Percentiles rank a stretch among this genome's conserved stretches.
Conservation (phyloP, 106 monocot genomes). For the Allium cepa region DNA sequence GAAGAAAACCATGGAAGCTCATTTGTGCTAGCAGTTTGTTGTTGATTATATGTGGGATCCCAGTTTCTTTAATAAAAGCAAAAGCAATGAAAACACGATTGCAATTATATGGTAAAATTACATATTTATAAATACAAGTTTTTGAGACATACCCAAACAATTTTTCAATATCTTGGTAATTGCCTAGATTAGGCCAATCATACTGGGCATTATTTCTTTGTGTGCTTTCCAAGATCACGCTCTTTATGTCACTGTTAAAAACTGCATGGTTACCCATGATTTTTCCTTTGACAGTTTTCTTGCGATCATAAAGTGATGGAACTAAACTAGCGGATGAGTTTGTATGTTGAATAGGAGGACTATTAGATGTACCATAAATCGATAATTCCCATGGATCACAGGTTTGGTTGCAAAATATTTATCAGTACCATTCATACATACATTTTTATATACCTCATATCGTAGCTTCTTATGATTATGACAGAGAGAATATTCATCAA, state of each 20-base stretch:
- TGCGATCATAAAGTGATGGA: constrained; percentile 3
- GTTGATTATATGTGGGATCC: constrained; percentile 24
- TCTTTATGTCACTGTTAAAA: neutral
- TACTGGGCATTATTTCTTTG: constrained; percentile 10
- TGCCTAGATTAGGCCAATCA: constrained; percentile 31
- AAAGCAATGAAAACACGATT: constrained; percentile 9
- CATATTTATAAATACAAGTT: neutral
- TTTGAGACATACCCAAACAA: constrained; percentile 20
- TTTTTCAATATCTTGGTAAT: constrained; percentile 36
- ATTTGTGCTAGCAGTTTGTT: constrained; percentile 13
- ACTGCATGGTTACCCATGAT: neutral
- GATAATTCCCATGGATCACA: neutral
- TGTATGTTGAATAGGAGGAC: neutral
- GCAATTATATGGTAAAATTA: neutral
- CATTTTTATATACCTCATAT: constrained; percentile 8
- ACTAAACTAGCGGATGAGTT: constrained; percentile 3
- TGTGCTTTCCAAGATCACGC: constrained; percentile 10
- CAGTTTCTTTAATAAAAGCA: constrained; percentile 31
- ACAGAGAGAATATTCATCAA: constrained; percentile 4
- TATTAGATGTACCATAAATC: neutral
- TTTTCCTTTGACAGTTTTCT: neutral
- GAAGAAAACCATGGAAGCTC: constrained; percentile 26
- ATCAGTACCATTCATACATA: constrained; percentile 5
- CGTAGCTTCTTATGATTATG: constrained; percentile 7
- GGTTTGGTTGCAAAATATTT: neutral